Evolutionary conservation across 805 yeast genomes (phyloP).

Genomic region (Spathaspora boniae): DNA sequence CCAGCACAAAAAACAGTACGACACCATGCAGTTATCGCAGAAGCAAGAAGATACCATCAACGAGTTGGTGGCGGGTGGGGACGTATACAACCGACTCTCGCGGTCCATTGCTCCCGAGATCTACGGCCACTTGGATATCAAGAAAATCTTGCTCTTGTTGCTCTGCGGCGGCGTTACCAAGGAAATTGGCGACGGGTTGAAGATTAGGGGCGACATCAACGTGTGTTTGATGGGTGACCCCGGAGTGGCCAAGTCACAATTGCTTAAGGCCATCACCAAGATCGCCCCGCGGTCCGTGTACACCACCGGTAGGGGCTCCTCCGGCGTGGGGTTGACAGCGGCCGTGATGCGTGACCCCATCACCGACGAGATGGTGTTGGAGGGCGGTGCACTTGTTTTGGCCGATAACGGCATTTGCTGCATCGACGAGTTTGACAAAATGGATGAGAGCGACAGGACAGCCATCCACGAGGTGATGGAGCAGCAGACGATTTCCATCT

Average conservation of each 20-base stretch:
- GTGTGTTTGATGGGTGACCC: constrained; percentile 98
- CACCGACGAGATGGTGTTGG: constrained; percentile 97
- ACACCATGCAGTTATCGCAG: constrained; percentile 53
- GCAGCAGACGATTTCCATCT: constrained; percentile 95
- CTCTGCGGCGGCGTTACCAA: constrained; percentile 95
- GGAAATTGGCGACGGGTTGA: constrained; percentile 93
- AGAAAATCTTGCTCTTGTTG: constrained; percentile 80
- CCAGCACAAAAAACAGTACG: constrained; percentile 89
- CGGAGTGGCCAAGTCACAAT: constrained; percentile 98
- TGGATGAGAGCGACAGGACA: constrained; percentile 95
- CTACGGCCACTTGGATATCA: constrained; percentile 89
- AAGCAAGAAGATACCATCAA: constrained; percentile 56
- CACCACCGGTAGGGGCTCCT: constrained; percentile 97
- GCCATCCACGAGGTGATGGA: constrained; percentile 99
- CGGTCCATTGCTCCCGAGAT: constrained; percentile 96
- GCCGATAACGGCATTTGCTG: constrained; percentile 99
- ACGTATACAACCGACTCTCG: constrained; percentile 76
- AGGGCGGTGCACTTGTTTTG: constrained; percentile 95
- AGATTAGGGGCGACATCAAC: constrained; percentile 95
- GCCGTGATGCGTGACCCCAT: constrained; percentile 99
- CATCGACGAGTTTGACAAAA: constrained; percentile 97
- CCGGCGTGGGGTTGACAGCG: constrained; percentile 98
- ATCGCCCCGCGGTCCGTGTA: constrained; percentile 96
- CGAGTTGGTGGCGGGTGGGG: constrained; percentile 55
- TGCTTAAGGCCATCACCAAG: constrained; percentile 83